These are phyloP conservation scores for Spathaspora arborariae DNA, from an alignment of 805 yeast species.

Conservation along the genomic window DNA sequence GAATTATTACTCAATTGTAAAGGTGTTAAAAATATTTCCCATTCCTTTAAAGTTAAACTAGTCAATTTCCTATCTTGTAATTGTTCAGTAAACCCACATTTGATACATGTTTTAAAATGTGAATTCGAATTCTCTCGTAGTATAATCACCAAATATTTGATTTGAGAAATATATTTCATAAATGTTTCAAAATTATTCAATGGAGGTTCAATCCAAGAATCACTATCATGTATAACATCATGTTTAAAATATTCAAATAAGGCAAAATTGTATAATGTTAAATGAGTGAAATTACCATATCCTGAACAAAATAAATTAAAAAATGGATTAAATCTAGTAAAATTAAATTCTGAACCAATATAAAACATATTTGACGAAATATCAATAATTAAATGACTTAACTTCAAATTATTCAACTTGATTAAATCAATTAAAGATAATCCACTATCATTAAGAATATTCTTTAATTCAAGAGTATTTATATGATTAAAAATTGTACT, in stretches of 20 bases:
- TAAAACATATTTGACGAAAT: conserved; percentile 44
- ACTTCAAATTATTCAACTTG: conserved; percentile 26
- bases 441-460: conserved; percentile 42
- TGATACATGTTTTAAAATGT: conserved; percentile 25
- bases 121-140: conserved; percentile 18
- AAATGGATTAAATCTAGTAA: conserved; percentile 24
- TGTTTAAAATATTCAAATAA: conserved; percentile 16
- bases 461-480: conserved; percentile 29
- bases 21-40: conserved; percentile 19
- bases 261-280: conserved; percentile 31
- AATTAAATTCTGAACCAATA: conserved; percentile 23
- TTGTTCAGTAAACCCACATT: conserved; percentile 26
- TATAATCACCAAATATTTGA: conserved; percentile 20
- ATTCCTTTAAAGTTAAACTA: conserved; percentile 11
- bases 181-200: conserved; percentile 19
- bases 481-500: conserved; percentile 41
- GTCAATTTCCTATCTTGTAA: conserved; percentile 10
- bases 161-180: conserved; percentile 15
- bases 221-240: conserved; percentile 13
- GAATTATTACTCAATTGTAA: conserved; percentile 8
- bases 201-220: conserved; percentile 18
- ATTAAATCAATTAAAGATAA: conserved; percentile 47
- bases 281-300: conserved; percentile 17
- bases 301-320: conserved; percentile 33
- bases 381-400: conserved; percentile 43